Evolutionary conservation across 2,329 filamentous ascomycete genomes (phyloP).

Genomic region (Tolypocladium nubicola): DNA sequence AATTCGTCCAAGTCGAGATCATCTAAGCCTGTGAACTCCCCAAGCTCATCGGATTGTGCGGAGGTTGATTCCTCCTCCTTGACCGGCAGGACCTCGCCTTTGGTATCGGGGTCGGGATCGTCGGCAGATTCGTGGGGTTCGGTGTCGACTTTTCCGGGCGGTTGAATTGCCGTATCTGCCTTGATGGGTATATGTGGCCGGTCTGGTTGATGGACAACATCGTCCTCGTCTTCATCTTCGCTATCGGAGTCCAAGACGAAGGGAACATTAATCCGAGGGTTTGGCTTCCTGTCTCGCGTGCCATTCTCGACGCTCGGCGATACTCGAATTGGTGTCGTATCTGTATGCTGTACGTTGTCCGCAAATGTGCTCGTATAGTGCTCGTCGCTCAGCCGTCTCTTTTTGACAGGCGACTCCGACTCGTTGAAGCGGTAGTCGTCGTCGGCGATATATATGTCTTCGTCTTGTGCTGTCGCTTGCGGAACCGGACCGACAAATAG

Average conservation of each 20-base stretch:
- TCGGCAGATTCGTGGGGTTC: not conserved
- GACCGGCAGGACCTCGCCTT: not conserved
- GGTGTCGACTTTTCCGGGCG: not conserved
- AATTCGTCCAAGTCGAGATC: slow-evolving; percentile 41
- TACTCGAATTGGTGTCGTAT: not conserved
- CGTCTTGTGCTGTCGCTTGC: slow-evolving; percentile 10
- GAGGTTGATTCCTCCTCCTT: slow-evolving; percentile 16
- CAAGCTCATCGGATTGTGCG: slow-evolving; percentile 24
- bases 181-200: not conserved
- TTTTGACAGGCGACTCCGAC: slow-evolving; percentile 20
- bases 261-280: slow-evolving; percentile 27
- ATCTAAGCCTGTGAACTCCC: slow-evolving; percentile 35
- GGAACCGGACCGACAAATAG: slow-evolving; percentile 38
- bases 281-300: slow-evolving; percentile 9
- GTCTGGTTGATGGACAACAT: not conserved
- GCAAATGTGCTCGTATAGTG: not conserved
- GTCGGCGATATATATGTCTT: slow-evolving; percentile 17
- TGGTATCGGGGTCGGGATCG: not conserved
- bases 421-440: slow-evolving; percentile 20
- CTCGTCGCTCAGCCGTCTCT: slow-evolving; percentile 16
- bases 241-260: slow-evolving; percentile 63
- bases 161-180: not conserved
- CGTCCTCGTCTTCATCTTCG: slow-evolving; percentile 22
- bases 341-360: not conserved
- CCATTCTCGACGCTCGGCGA: slow-evolving; percentile 17